A percentile compares a stretch with the other conserved stretches of the same genome.
Evolutionary conservation across 169 alveolate genomes (phyloP).

Genomic region (Perkinsus olseni): DNA sequence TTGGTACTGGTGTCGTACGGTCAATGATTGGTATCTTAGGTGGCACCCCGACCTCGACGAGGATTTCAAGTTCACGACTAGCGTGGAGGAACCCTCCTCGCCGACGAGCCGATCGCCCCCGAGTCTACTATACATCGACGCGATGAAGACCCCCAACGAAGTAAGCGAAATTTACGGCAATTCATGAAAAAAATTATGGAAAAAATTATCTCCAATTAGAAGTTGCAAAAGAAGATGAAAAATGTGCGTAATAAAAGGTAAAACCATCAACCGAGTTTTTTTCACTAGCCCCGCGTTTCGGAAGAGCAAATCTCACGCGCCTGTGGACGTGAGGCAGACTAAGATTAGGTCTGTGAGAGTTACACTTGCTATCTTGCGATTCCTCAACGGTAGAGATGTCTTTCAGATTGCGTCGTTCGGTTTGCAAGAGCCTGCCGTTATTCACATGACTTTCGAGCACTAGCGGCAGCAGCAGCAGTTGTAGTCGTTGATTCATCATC

Average conservation of each 20-base stretch:
- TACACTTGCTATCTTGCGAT: too few relatives aligned
- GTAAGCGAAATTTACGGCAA: background rate
- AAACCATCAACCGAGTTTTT: too few relatives aligned
- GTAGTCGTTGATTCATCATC: too few relatives aligned
- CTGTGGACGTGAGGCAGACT: too few relatives aligned
- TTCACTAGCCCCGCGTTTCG: too few relatives aligned
- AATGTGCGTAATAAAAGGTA: too few relatives aligned
- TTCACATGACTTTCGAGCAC: background rate
- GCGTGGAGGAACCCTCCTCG: background rate
- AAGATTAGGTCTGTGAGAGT: too few relatives aligned
- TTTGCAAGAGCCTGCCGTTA: background rate
- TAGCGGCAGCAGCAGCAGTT: background rate
- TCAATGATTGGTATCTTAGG: background rate
- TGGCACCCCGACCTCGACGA: background rate
- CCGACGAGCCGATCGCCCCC: background rate
- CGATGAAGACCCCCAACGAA: background rate
- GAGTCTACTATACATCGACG: background rate
- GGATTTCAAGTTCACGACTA: background rate
- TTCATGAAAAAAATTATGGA: too few relatives aligned
- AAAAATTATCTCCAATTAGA: too few relatives aligned
- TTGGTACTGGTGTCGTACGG: background rate
- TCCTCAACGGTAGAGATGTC: too few relatives aligned
- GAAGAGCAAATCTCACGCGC: too few relatives aligned
- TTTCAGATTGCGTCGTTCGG: background rate
- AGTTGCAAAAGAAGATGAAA: too few relatives aligned